phyloP scores from a whole-genome alignment of 345 rosid genomes.

The Pugionium dolabratum region DNA sequence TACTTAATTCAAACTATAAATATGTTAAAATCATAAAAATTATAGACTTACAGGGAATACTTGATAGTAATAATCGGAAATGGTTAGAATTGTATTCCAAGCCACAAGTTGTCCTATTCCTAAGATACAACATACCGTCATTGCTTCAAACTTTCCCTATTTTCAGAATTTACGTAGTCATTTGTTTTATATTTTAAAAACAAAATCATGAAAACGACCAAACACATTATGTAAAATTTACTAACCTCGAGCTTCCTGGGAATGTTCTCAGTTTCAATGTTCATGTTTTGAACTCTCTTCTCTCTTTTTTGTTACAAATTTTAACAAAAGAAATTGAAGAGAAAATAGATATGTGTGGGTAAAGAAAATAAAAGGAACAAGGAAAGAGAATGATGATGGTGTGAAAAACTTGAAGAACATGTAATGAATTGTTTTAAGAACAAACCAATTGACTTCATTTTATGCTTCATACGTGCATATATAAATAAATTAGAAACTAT shows the following conservation, averaged over 20 bases:
- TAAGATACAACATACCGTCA: conserved; percentile 46
- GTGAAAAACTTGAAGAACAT: too few species aligned
- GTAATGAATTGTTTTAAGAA: too few species aligned
- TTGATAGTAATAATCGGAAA: conserved; percentile 63
- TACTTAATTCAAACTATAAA: too few species aligned
- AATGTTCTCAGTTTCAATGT: background rate
- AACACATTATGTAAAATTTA: background rate
- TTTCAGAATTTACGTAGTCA: background rate
- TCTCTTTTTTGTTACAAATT: background rate
- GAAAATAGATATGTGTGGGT: too few species aligned
- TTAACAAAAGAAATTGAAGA: background rate
- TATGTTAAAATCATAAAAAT: too few species aligned
- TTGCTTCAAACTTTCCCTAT: background rate
- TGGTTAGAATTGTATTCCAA: conserved; percentile 75
- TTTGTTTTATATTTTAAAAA: too few species aligned
- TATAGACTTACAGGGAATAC: conserved; percentile 50
- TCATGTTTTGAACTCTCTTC: background rate
- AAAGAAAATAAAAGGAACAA: background rate
- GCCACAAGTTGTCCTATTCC: conserved; percentile 68
- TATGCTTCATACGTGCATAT: too few species aligned
- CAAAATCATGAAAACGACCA: background rate
- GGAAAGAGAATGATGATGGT: background rate
- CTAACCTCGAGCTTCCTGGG: background rate
- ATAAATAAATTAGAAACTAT: too few species aligned
- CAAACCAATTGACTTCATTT: too few species aligned